Evolutionary conservation across 2,329 filamentous ascomycete species (phyloP), one percentile per base, ranked within the genome.

Genomic region (Ophiostoma australiae): DNA sequence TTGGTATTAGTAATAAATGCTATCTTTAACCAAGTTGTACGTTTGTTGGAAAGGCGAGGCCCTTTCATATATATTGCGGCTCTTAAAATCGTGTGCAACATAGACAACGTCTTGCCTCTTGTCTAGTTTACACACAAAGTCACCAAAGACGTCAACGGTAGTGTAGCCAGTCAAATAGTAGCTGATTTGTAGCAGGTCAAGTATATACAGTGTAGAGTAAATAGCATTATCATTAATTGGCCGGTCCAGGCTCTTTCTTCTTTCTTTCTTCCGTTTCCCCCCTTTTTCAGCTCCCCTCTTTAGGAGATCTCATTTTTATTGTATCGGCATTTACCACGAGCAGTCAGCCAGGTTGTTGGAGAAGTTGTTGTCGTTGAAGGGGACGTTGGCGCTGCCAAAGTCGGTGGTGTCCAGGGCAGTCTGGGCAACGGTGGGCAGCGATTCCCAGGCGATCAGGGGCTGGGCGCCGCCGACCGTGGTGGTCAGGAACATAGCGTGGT

Each of bases 381-480:
- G 80, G 55, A 82, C 79, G 71, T 77, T 82, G 6, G 81, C 82
- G 37, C 44, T 69, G 1, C 81, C 81, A 75, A 82, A 84, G 72
- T 82, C 77, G 4, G 80, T 70, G 76, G 77, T 77, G 48, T 75
- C 72, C 4, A 84, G 76, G 0, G 80, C 81, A 17, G 74, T 77
- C 67, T 77, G 76, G 10, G 80, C 78, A 11, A 75, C 78, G 1
- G 75, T 69, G 1, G 69, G 58, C 58, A 70, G 69, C 23, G 37
- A 48, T 39, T 84, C 82, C 82, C 82, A 84, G 7, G 81, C 80
- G 68, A 82, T 77, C 48, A 84, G 73, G 0, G 79, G 79, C 73
- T 82, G 80, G n/a, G 76, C 75, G 2, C 78, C 78, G 17, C 81
- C 82, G 17, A 76, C 74, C 1, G 75, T 77, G 35, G 39, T 35